These are phyloP conservation scores for Hanseniaspora gamundiae DNA, from an alignment of 1,139 yeast genomes.

Conservation along the genomic window DNA sequence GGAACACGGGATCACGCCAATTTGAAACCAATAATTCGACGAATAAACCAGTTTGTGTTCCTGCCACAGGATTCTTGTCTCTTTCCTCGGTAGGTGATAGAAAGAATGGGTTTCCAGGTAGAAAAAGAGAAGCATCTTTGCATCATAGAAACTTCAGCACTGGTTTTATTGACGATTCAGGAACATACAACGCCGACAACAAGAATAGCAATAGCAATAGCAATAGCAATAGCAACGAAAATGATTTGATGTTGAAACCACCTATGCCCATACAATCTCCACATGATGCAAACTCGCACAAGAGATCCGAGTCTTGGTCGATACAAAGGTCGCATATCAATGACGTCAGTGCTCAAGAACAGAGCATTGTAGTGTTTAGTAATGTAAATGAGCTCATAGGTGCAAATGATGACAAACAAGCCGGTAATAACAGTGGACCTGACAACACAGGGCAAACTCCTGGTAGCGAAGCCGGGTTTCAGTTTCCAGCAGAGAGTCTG, in stretches of 20 bases:
- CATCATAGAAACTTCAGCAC: slow-evolving; percentile 1
- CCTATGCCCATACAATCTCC: too few relatives aligned
- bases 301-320: slow-evolving; percentile 1
- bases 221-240: not conserved
- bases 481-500: not conserved
- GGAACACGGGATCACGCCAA: slow-evolving; percentile 1
- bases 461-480: too few relatives aligned
- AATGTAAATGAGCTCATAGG: not conserved
- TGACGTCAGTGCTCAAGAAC: not conserved
- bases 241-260: too few relatives aligned
- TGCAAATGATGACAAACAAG: too few relatives aligned
- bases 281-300: not conserved
- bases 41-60: slow-evolving; percentile 18
- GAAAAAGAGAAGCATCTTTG: not conserved
- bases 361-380: not conserved
- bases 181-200: not conserved
- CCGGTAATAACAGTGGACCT: not conserved
- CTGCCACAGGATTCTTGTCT: slow-evolving; percentile 24
- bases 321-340: slow-evolving; percentile 1
- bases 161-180: not conserved
- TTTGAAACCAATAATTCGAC: slow-evolving; percentile 2
- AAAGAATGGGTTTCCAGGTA: not conserved
- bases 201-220: not conserved
- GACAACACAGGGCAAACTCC: not conserved
- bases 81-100: slow-evolving; percentile 5